A percentile compares a stretch with the other conserved stretches of the same genome.
Evolutionary conservation across 2,329 filamentous ascomycete species (phyloP).

Genomic region (Sporothrix luriei): DNA sequence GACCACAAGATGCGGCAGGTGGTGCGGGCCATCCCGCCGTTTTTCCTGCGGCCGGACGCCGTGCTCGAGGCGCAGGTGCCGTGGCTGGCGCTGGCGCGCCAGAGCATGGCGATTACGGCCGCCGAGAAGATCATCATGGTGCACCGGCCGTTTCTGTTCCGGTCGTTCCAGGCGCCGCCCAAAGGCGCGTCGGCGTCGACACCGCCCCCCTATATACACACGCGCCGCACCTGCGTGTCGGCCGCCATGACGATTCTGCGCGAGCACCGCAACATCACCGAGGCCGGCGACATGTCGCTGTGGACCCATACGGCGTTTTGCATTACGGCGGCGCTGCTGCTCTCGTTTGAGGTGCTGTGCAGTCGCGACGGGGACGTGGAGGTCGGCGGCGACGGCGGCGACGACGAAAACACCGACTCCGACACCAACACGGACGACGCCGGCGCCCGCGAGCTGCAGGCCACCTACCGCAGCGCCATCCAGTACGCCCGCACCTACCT

Average conservation of each 20-base stretch:
- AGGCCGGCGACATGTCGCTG: constrained; percentile 36
- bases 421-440: neutral
- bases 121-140: constrained; percentile 49
- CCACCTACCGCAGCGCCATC: constrained; percentile 33
- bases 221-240: constrained; percentile 43
- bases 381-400: neutral
- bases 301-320: constrained; percentile 41
- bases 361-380: constrained; percentile 2
- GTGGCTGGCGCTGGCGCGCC: constrained; percentile 44
- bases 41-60: constrained; percentile 40
- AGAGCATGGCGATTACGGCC: constrained; percentile 45
- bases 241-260: constrained; percentile 45
- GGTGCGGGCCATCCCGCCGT: constrained; percentile 42
- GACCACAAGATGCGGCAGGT: constrained; percentile 43
- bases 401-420: too few species aligned
- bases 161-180: constrained; percentile 39
- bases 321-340: constrained; percentile 38
- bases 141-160: constrained; percentile 44
- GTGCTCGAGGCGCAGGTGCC: constrained; percentile 38
- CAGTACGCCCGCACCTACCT: constrained; percentile 34
- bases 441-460: constrained; percentile 16
- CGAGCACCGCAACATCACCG: constrained; percentile 37
- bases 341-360: constrained; percentile 38
- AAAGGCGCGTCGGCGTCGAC: neutral
- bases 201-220: constrained; percentile 37